Conservation (phyloP, 306 rosid genomes). For the Pterocarpus macrocarpus region DNA sequence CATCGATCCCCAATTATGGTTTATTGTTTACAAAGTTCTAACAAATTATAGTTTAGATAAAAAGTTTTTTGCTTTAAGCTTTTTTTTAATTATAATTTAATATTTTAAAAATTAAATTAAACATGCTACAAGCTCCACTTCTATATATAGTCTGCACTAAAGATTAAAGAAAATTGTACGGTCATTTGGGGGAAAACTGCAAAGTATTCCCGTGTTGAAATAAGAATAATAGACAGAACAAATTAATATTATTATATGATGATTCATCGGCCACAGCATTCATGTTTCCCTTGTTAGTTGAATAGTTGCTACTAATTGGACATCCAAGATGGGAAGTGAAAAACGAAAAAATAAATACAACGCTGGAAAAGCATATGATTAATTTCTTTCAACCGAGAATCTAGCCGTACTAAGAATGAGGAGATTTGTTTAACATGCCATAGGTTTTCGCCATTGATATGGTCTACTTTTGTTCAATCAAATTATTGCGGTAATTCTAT, state of each 20-base stretch:
- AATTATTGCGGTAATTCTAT: neutral
- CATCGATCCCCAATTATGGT: neutral
- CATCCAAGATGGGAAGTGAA: neutral
- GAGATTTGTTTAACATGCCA: constrained; percentile 1
- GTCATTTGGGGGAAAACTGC: neutral
- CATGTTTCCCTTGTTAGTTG: constrained; percentile 8
- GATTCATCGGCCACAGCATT: neutral
- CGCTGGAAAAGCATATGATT: neutral
- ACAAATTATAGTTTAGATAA: neutral
- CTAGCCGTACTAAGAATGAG: neutral
- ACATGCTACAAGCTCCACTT: neutral
- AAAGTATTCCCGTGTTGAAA: too few species aligned
- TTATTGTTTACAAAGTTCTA: neutral
- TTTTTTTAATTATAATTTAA: too few species aligned
- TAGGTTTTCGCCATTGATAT: neutral
- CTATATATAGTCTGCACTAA: too few species aligned
- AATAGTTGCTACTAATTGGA: neutral
- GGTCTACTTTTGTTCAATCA: neutral
- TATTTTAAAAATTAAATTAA: too few species aligned
- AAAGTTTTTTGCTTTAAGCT: too few species aligned
- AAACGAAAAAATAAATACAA: neutral
- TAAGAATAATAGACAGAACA: neutral
- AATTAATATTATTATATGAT: neutral
- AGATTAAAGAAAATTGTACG: neutral
- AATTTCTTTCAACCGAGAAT: neutral